Conservation (phyloP, 371 early-diverging fungal genomes). For the Chytridium lagenaria region DNA sequence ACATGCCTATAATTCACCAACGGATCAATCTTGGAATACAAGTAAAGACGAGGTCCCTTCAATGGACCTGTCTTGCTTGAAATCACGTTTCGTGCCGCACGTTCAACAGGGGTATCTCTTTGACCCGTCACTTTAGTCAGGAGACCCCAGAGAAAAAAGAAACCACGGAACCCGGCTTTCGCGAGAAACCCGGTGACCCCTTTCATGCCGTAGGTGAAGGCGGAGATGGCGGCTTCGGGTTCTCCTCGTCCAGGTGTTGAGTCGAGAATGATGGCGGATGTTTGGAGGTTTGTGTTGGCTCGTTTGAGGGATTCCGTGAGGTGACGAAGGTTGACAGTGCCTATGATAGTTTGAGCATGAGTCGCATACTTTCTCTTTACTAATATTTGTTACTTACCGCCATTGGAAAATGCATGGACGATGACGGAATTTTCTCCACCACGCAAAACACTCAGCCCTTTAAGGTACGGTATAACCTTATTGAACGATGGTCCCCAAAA, state of each 20-base stretch:
- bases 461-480: not conserved
- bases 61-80: slow-evolving; percentile 4
- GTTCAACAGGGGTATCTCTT: not conserved
- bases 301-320: not conserved
- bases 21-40: slow-evolving; percentile 27
- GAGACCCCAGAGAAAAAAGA: not conserved
- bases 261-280: slow-evolving; percentile 20
- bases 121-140: not conserved
- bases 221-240: not conserved
- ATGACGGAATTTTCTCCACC: not conserved
- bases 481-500: not conserved
- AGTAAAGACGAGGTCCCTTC: slow-evolving; percentile 20
- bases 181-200: not conserved
- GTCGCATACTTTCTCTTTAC: not conserved
- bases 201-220: slow-evolving; percentile 11
- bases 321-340: not conserved
- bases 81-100: slow-evolving; percentile 9
- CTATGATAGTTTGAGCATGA: not conserved
- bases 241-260: slow-evolving; percentile 10
- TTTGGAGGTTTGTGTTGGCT: not conserved
- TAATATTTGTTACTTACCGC: not conserved
- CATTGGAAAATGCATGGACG: slow-evolving; percentile 22
- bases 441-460: not conserved
- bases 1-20: slow-evolving; percentile 2
- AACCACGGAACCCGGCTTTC: not conserved